phyloP scores from a whole-genome alignment of 2,329 filamentous ascomycete genomes.

The Lachnum nothofagi region DNA sequence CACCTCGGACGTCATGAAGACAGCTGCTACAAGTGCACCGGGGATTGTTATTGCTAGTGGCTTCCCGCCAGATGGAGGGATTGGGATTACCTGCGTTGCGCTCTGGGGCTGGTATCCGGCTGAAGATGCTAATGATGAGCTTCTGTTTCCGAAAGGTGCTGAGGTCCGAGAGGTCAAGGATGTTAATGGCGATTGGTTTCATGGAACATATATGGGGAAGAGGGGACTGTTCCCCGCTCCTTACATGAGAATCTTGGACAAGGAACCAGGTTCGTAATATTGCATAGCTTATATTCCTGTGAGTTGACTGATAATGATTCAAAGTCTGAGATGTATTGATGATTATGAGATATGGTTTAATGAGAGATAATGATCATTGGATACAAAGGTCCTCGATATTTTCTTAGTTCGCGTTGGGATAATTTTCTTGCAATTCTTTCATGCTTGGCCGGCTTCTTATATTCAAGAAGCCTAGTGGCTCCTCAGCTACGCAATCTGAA shows the following conservation, averaged over 20 bases:
- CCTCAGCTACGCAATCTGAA: too few relatives aligned
- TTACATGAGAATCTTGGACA: slow-evolving; percentile 56
- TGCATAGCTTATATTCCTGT: neutral
- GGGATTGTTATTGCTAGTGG: slow-evolving; percentile 20
- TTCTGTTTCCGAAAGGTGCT: slow-evolving; percentile 77
- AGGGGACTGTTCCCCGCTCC: slow-evolving; percentile 76
- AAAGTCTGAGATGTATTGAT: neutral
- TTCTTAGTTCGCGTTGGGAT: too few relatives aligned
- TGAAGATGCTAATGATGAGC: slow-evolving; percentile 59
- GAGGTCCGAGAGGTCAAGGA: slow-evolving; percentile 80
- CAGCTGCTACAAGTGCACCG: slow-evolving; percentile 31
- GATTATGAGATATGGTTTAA: neutral
- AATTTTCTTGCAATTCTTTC: too few relatives aligned
- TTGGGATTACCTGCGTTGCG: slow-evolving; percentile 59
- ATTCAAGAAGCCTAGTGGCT: too few relatives aligned
- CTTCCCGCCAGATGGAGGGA: slow-evolving; percentile 73
- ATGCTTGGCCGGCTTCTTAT: too few relatives aligned
- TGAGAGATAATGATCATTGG: neutral
- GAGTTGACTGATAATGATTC: neutral
- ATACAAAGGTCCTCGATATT: too few relatives aligned
- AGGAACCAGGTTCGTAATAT: neutral
- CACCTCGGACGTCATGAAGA: slow-evolving; percentile 45
- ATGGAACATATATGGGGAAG: slow-evolving; percentile 76
- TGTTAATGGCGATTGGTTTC: slow-evolving; percentile 86
- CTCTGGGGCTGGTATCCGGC: slow-evolving; percentile 76